These are phyloP conservation scores for Tricholoma furcatifolium DNA, from an alignment of 768 basidiomycete species.

Conservation along the genomic window DNA sequence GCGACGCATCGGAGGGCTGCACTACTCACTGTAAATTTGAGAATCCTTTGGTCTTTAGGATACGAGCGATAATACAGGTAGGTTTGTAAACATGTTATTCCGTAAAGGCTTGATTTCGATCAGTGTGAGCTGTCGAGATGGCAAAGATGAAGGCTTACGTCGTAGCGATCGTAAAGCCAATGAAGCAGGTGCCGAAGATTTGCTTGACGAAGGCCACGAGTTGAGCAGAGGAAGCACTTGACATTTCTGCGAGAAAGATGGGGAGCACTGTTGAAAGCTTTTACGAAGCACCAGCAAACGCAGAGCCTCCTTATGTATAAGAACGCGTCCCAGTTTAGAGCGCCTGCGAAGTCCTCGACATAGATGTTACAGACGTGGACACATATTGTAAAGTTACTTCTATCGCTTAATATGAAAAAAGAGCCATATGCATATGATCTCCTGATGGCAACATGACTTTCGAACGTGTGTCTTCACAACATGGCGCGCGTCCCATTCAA, in stretches of 20 bases:
- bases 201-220: constrained; percentile 5
- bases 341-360: no score
- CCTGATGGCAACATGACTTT: background rate
- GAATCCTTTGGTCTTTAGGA: constrained; percentile 1
- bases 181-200: constrained; percentile 7
- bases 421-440: background rate
- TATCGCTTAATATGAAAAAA: background rate
- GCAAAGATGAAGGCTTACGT: background rate
- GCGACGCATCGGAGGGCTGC: background rate
- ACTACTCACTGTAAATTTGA: constrained; percentile 5
- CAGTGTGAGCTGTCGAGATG: background rate
- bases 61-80: constrained; percentile 9
- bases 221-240: background rate
- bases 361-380: no score
- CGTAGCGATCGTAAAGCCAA: constrained; percentile 10
- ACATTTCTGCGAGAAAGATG: background rate
- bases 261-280: no score
- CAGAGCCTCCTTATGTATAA: no score
- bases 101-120: constrained; percentile 2
- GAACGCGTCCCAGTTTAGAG: no score
- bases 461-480: no score
- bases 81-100: constrained; percentile 9
- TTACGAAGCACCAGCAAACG: no score
- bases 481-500: no score
- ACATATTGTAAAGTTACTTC: no score